Conservation (phyloP, 768 basidiomycete species). For the Dentipellis sp. region DNA sequence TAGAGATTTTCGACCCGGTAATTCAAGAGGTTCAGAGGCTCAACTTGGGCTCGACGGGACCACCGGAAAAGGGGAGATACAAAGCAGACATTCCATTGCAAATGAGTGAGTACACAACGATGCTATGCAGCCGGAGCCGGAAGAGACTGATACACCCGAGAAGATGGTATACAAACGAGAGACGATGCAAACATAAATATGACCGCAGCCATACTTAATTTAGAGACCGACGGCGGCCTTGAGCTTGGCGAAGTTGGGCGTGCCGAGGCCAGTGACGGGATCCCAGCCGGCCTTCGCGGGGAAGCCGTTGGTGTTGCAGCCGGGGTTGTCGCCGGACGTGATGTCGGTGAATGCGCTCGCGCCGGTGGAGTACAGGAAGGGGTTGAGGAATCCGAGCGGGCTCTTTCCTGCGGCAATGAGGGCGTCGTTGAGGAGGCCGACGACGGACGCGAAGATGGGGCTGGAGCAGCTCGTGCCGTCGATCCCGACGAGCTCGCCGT, state of each 20-base stretch:
- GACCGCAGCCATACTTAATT: slow-evolving; percentile 27
- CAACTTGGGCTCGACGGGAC: no score
- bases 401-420: slow-evolving; percentile 20
- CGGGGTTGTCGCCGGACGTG: slow-evolving; percentile 16
- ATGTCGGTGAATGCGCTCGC: slow-evolving; percentile 26
- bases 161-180: neutral
- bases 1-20: no score
- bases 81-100: no score
- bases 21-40: no score
- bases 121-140: no score
- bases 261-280: neutral
- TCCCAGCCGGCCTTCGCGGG: neutral
- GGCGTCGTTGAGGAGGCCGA: slow-evolving; percentile 25
- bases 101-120: no score
- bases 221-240: slow-evolving; percentile 12
- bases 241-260: no score
- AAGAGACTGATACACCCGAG: no score
- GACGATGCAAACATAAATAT: slow-evolving; percentile 21
- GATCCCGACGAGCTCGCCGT: slow-evolving; percentile 10
- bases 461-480: slow-evolving; percentile 26
- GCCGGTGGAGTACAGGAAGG: slow-evolving; percentile 23
- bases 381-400: slow-evolving; percentile 23
- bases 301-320: neutral
- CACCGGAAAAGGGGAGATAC: no score
- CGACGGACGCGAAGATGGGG: slow-evolving; percentile 25